These are phyloP conservation scores for Bolboschoenus planiculmis DNA, from an alignment of 176 grass and related monocot genomes.

Conservation along the genomic window DNA sequence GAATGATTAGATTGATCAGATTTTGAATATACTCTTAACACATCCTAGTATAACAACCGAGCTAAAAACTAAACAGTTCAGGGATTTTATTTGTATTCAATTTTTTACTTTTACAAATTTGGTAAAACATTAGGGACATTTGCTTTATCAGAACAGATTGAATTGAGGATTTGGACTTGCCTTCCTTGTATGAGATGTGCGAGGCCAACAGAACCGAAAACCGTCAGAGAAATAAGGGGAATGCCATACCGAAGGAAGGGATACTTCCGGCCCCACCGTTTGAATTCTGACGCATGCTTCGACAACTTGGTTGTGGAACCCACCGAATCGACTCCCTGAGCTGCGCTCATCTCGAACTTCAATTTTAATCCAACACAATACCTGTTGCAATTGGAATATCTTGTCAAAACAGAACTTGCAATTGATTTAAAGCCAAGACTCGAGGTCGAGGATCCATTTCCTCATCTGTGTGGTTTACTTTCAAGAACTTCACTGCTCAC, in stretches of 20 bases:
- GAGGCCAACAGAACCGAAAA: conserved; percentile 74
- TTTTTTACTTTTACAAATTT: background rate
- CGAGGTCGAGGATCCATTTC: background rate
- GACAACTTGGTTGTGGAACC: conserved; percentile 33
- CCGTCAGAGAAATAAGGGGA: conserved; percentile 83
- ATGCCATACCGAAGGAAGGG: conserved; percentile 76
- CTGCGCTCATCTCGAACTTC: conserved; percentile 24
- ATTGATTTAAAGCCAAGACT: background rate
- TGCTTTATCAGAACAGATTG: background rate
- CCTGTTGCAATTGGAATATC: background rate
- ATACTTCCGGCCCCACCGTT: conserved; percentile 56
- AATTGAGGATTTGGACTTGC: conserved; percentile 25
- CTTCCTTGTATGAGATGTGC: conserved; percentile 84
- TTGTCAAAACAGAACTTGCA: background rate
- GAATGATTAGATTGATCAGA: no score
- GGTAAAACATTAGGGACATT: background rate
- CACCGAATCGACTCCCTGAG: conserved; percentile 30
- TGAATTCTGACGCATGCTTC: conserved; percentile 54
- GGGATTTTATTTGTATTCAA: background rate
- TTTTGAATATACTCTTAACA: background rate
- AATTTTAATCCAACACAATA: background rate
- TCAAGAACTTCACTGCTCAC: background rate
- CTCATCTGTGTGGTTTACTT: background rate
- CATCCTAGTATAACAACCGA: background rate
- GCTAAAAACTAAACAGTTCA: background rate